These are phyloP conservation scores for Aspergillus diversus DNA, from an alignment of 495 filamentous ascomycete species.

Conservation along the genomic window DNA sequence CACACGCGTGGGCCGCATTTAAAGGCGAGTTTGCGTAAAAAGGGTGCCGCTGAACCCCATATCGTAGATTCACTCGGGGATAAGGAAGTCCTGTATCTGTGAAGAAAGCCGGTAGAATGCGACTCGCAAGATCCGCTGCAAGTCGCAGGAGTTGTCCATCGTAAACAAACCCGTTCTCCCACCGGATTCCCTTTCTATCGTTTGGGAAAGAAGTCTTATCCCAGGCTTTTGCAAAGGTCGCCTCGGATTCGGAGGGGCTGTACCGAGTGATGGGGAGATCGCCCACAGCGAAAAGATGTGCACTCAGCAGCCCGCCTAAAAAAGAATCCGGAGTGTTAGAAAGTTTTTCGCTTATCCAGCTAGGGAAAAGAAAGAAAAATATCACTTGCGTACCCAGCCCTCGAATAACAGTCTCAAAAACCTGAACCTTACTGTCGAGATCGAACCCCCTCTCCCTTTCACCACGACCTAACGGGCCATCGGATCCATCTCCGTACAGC, in stretches of 20 bases:
- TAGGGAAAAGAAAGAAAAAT: not conserved
- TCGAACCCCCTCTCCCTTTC: constrained; percentile 84
- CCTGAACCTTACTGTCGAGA: constrained; percentile 95
- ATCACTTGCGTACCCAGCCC: constrained; percentile 62
- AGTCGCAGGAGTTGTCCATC: constrained; percentile 86
- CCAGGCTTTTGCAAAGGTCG: constrained; percentile 44
- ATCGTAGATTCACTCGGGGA: constrained; percentile 88
- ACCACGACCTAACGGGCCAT: constrained; percentile 70
- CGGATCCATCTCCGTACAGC: constrained; percentile 83
- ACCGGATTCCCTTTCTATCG: constrained; percentile 60
- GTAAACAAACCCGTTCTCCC: constrained; percentile 81
- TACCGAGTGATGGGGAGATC: constrained; percentile 85
- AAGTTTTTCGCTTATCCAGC: not conserved
- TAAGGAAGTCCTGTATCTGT: constrained; percentile 91
- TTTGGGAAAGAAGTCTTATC: constrained; percentile 36
- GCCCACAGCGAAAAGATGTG: constrained; percentile 89
- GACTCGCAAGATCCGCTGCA: constrained; percentile 78
- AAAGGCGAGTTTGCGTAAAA: constrained; percentile 84
- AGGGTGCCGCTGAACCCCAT: constrained; percentile 69
- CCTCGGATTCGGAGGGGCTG: constrained; percentile 47
- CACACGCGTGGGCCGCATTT: constrained; percentile 46
- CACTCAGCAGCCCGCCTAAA: constrained; percentile 78
- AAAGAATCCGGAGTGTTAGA: constrained; percentile 6
- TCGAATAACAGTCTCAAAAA: constrained; percentile 96
- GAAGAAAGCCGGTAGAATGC: constrained; percentile 88